Evolutionary conservation across 495 filamentous ascomycete genomes (phyloP), one percentile per base, ranked within the genome.

Genomic region (Jackrogersella multiformis): DNA sequence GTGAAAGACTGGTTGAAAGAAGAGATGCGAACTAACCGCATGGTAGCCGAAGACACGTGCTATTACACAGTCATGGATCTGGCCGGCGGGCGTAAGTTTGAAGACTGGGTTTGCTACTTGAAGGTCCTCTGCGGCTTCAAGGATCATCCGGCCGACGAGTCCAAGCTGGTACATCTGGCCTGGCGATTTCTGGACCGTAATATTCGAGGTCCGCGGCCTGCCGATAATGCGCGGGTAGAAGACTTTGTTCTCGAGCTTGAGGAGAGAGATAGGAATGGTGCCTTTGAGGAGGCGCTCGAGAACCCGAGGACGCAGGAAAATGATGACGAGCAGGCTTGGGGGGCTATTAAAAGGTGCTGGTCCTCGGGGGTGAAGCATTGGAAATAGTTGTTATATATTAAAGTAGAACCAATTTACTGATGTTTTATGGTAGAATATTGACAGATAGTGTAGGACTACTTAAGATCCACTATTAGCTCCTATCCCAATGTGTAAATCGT

Each of bases 121-220:
- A 38, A 16, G 2, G 10, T 54, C 7, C 18, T 60, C 6, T 68
- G 72, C 44, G 26, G 41, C 2, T 70, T 74, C 18, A 42, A 59
- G 5, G 61, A 70, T 5, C 32, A 68, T 21, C 69, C 61, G 30
- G 20, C 21, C 35, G 72, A 74, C 1, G 64, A 73, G 34, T 5
- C 7, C 1, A 73, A 74, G 23, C 55, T 74, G 2, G 66, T 74
- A 0, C 18, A 64, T 10, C 54, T 74, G 1, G 70, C 64, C 8
- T 74, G 72, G 72, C 35, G 48, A 6, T 74, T 74, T 35, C 32
- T 74, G 1, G 72, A 73, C 35, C 69, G 72, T 1, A 52, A 54
- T 8, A n/a, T 74, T 20, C 66, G 72, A 1, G 66, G 63, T 0
- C 59, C 69, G 15, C 39, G 56, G 18, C 72, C 69, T 1, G 15